A percentile compares a stretch with the other conserved stretches of the same genome.
These are phyloP conservation scores for Diplodia sapinea DNA, from an alignment of 2,329 filamentous ascomycete genomes.

Conservation along the genomic window DNA sequence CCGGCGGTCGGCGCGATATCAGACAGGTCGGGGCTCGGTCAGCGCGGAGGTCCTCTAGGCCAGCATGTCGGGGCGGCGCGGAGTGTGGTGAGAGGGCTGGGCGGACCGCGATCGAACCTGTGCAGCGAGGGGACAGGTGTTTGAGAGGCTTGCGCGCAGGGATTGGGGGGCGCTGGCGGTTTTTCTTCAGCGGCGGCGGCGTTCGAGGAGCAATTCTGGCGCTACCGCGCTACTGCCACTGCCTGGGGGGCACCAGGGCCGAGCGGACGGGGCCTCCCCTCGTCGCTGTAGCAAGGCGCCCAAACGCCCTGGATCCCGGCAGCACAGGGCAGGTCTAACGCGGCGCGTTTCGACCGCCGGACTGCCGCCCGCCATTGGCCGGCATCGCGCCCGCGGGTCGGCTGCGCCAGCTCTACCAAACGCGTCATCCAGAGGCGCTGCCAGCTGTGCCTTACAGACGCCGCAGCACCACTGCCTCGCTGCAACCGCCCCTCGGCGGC, in stretches of 20 bases:
- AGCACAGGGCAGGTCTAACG: conserved; percentile 27
- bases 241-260: conserved; percentile 13
- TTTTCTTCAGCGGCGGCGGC: conserved; percentile 26
- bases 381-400: conserved; percentile 17
- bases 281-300: conserved; percentile 30
- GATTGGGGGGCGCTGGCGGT: conserved; percentile 24
- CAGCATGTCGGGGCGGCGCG: conserved; percentile 14
- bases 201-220: conserved; percentile 11
- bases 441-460: conserved; percentile 21
- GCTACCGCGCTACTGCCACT: conserved; percentile 6
- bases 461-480: conserved; percentile 10
- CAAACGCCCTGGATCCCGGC: conserved; percentile 20
- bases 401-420: conserved; percentile 8
- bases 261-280: neutral
- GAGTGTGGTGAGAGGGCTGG: neutral
- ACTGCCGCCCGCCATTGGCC: conserved; percentile 16
- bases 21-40: conserved; percentile 4
- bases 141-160: conserved; percentile 27
- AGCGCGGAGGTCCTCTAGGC: conserved; percentile 16
- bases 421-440: conserved; percentile 3
- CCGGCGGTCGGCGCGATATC: conserved; percentile 26
- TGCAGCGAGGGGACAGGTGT: conserved; percentile 29
- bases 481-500: neutral
- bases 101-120: conserved; percentile 17
- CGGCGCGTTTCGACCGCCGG: conserved; percentile 15